A percentile compares a stretch with the other conserved stretches of the same genome.
Conservation (phyloP, 345 rosid genomes). For the Adansonia digitata region DNA sequence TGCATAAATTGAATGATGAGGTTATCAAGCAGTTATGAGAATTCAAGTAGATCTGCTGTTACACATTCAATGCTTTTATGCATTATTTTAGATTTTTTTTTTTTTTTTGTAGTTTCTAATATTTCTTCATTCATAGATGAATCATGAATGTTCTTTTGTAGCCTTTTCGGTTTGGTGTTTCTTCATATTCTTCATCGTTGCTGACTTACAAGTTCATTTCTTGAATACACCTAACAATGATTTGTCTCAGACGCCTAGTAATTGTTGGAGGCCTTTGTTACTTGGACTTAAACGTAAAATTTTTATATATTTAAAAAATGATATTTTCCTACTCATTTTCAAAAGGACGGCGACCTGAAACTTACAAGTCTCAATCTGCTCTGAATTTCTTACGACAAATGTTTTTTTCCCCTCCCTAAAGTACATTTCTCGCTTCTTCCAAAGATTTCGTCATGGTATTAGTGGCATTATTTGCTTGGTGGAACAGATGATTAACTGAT, state of each 20-base stretch:
- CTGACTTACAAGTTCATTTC: neutral
- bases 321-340: too few relatives aligned
- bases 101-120: neutral
- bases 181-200: neutral
- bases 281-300: too few relatives aligned
- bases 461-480: too few relatives aligned
- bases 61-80: neutral
- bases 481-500: too few relatives aligned
- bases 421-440: neutral
- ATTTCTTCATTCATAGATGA: conserved; percentile 8
- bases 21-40: neutral
- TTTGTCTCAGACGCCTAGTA: neutral
- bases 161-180: neutral
- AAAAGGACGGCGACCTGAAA: too few relatives aligned
- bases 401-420: neutral
- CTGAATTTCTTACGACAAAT: neutral
- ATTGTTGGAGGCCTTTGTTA: too few relatives aligned
- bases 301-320: too few relatives aligned
- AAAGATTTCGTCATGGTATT: neutral
- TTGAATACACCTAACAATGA: neutral
- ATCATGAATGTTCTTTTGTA: conserved; percentile 3
- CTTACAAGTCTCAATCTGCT: neutral
- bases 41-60: conserved; percentile 6
- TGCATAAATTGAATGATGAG: conserved; percentile 16
- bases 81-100: neutral